Conservation (phyloP, 2,329 filamentous ascomycete genomes). For the Neoascochyta sp. region DNA sequence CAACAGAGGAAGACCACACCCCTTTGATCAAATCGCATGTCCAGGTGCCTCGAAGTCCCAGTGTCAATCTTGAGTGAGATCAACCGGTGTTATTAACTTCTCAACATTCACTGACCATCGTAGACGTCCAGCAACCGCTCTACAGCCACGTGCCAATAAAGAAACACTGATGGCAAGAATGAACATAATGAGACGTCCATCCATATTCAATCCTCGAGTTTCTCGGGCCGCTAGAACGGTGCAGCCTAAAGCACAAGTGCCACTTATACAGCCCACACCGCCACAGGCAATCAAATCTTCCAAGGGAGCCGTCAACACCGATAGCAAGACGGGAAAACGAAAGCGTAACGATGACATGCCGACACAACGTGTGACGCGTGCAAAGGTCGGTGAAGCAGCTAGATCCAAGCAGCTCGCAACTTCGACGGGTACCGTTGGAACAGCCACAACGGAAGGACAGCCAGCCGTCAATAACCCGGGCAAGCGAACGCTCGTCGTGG, state of each 20-base stretch:
- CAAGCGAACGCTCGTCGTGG: too few species aligned
- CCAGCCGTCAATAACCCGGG: too few species aligned
- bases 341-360: constrained; percentile 1
- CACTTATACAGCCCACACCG: too few species aligned
- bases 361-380: constrained; percentile 5
- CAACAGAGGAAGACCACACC: constrained; percentile 4
- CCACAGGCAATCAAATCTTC: too few species aligned
- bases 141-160: too few species aligned
- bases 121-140: too few species aligned
- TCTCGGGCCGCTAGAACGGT: constrained; percentile 1
- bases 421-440: not conserved
- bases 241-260: not conserved
- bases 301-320: too few species aligned
- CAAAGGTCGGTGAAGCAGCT: constrained; percentile 1
- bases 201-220: constrained; percentile 16
- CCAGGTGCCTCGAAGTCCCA: constrained; percentile 6
- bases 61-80: constrained; percentile 3
- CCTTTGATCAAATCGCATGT: not conserved
- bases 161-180: too few species aligned
- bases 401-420: not conserved
- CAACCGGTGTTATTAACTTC: too few species aligned
- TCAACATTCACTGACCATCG: too few species aligned
- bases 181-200: constrained; percentile 17
- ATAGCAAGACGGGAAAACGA: not conserved
- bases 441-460: too few species aligned